Conservation (phyloP, 1,284 basidiomycete species). For the Apiotrichum brassicae region DNA sequence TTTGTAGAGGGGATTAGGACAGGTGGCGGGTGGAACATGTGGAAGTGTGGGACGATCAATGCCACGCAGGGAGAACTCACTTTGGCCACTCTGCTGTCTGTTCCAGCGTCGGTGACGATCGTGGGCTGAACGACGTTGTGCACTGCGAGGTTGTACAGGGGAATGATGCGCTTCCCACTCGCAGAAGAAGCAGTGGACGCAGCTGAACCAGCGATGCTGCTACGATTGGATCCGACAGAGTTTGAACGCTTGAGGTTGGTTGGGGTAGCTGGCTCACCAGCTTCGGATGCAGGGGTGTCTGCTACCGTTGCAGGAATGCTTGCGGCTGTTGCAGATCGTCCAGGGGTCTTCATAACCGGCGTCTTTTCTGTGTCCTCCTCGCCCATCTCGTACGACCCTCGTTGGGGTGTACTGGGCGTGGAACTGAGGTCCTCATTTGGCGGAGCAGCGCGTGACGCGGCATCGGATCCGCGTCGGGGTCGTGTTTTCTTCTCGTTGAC, state of each 20-base stretch:
- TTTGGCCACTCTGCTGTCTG: constrained; percentile 87
- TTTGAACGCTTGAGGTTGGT: constrained; percentile 18
- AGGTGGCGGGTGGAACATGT: too few relatives aligned
- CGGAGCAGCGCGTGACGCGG: background rate
- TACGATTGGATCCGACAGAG: constrained; percentile 22
- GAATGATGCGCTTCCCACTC: constrained; percentile 61
- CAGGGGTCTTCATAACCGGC: too few relatives aligned
- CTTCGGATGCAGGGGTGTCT: too few relatives aligned
- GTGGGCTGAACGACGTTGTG: constrained; percentile 90
- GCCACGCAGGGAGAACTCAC: too few relatives aligned
- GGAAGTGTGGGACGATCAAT: too few relatives aligned
- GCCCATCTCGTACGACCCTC: constrained; percentile 8
- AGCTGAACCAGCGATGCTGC: constrained; percentile 5
- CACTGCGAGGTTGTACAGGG: constrained; percentile 79
- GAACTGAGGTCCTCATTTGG: background rate
- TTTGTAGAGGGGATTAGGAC: too few relatives aligned
- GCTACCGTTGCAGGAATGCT: too few relatives aligned
- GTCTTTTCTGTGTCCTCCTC: background rate
- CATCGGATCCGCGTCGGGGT: background rate
- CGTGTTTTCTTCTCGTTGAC: constrained; percentile 17
- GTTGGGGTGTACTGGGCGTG: constrained; percentile 1
- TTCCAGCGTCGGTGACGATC: constrained; percentile 64
- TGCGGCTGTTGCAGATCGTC: too few relatives aligned
- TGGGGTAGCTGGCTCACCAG: background rate
- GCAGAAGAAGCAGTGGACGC: constrained; percentile 6